Base-by-base conservation (phyloP, 495 filamentous ascomycete species). In the Cryomyces antarcticus region DNA sequence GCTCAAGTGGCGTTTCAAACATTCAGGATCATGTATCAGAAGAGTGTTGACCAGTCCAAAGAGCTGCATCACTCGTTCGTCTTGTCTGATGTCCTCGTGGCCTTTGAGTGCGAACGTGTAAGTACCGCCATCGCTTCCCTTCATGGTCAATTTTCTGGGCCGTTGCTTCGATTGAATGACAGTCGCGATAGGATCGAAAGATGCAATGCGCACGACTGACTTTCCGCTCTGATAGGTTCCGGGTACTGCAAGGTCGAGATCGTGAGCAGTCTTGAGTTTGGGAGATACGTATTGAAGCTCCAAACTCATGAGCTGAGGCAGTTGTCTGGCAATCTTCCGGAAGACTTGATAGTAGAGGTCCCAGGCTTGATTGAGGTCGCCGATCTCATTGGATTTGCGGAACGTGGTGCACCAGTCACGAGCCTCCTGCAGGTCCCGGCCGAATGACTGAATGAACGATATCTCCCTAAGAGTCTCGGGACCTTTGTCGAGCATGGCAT, bases 41-140 rank as follows among this genome's bases (percentile, higher is more conserved):
- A 96, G 72, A 0, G 92, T 99, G 50, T 99, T 99, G 57, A 83
- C 82, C 5, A 99, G 69, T 35, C 89, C 89, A 51, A 99, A 96
- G 11, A 99, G 72, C 58, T 99, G 89, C 89, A 99, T 99, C 42
- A 96, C 88, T 62, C 89, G 79, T 57, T 99, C 89, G 55, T 99
- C 89, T 62, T 99, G 89, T 44, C 89, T 74, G 49, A 95, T 95
- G 65, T 99, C 89, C 63, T 99, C 89, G 51, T 96, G 92, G 7
- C 89, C 89, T 63, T 99, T 99, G 53, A 99, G 69, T 24, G 75
- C 52, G 63, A 93, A 93, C 40, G 82, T 77, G 63, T 96, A 93
- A 9, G 71, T 67, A 39, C 64, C 73, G 43, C 88, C 89, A 53
- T 95, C 92, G 52, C 78, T 89, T 31, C 87, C 89, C 54, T 77